These are phyloP conservation scores for Psophocarpus tetragonolobus DNA, from an alignment of 306 rosid species.

Conservation along the genomic window DNA sequence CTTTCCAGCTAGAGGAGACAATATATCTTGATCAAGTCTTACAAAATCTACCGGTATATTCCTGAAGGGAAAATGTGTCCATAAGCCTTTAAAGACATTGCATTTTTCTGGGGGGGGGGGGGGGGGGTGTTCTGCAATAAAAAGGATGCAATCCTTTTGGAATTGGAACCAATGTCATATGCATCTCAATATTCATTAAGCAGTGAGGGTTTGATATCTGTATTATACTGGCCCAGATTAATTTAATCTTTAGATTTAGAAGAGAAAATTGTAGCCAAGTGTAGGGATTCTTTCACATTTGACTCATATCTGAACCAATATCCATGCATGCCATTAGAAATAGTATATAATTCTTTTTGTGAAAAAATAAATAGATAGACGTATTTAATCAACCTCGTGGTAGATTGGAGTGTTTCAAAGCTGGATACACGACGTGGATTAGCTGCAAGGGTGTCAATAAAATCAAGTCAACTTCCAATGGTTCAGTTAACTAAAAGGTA, in stretches of 20 bases:
- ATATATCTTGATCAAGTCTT: slow-evolving; percentile 95
- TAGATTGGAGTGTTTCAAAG: slow-evolving; percentile 87
- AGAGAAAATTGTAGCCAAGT: neutral
- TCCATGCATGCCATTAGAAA: neutral
- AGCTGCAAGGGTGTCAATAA: slow-evolving; percentile 61
- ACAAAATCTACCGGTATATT: slow-evolving; percentile 69
- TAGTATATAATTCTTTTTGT: neutral
- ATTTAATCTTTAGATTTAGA: neutral
- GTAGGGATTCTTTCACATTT: slow-evolving; percentile 7
- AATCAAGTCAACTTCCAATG: slow-evolving; percentile 30
- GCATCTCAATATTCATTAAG: slow-evolving; percentile 3
- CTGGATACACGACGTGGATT: slow-evolving; percentile 74
- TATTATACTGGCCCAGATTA: neutral
- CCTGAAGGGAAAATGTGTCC: slow-evolving; percentile 46
- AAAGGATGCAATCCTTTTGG: slow-evolving; percentile 10
- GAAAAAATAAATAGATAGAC: neutral
- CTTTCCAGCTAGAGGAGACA: slow-evolving; percentile 97
- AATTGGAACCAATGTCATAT: neutral
- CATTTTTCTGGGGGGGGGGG: slow-evolving; percentile 19
- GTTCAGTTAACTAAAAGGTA: neutral
- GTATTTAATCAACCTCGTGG: slow-evolving; percentile 62
- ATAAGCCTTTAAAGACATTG: slow-evolving; percentile 8
- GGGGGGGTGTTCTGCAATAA: no score
- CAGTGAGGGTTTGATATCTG: slow-evolving; percentile 1
- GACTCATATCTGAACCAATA: slow-evolving; percentile 15